Evolutionary conservation across 164 flowering plant genomes (phyloP), one percentile per base, ranked within the genome.

Genomic region (Taxillus chinensis): DNA sequence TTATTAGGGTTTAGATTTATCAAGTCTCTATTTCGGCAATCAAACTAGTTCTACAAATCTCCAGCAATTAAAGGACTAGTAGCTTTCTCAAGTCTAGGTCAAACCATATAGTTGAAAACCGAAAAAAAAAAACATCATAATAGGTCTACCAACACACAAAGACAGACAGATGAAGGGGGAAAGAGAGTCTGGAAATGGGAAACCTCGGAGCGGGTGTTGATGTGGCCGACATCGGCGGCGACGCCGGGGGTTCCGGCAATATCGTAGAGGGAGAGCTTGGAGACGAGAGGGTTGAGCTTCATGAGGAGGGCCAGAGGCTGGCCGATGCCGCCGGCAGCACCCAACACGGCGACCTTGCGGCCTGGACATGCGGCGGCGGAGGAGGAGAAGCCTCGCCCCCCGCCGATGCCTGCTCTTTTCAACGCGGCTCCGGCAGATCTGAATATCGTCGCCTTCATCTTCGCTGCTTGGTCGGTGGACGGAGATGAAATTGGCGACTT

Each of bases 271-370:
- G 85, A 48, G 45, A 84, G 83, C 14, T 15, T 43, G 41, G 89
- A 80, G 57, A 84, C 86, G 39, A 84, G 80, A 17, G 89, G 86
- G 61, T 80, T 80, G 39, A 84, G 77, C 70, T 84, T 82, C 86
- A 82, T 80, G 38, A 82, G 73, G 7, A 84, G 74, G 11, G 86
- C 68, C 2, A 84, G 74, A 3, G 89, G 86, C 71, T 82, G 86
- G 8, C 87, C 85, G 55, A 83, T 83, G 39, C 86, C 84, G 9
- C 88, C 86, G 37, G 84, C 86, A 7, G 88, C 86, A n/a, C 86
- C 88, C 42, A 83, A 60, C 16, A 83, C 70, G n/a, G 80, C 76
- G 8, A 83, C 84, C 53, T 80, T 83, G 10, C 83, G 71, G 8
- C 69, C 79, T 6, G 85, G 83, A 12, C 16, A 40, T 2, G 75